Evolutionary conservation across 108 stramenopile species (phyloP), one percentile per base, ranked within the genome.

Genomic region (Parietichytrium sp.): DNA sequence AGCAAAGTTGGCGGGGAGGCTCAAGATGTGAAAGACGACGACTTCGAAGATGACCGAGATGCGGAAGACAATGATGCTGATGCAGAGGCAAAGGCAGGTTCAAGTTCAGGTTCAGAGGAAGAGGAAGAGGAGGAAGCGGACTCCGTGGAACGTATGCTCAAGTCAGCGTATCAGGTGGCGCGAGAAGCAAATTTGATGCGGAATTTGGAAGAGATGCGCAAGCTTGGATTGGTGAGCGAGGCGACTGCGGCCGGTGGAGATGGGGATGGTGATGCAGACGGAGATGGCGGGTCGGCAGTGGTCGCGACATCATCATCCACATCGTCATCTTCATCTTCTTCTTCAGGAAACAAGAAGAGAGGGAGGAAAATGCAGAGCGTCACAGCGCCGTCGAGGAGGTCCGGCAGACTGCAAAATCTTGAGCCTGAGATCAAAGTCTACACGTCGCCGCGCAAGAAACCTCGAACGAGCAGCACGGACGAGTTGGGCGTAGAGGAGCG

Each of bases 121-220:
- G 52, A 53, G 52, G 52, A 53, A 7, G 52, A 53, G 18, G 52
- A 53, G 29, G 52, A 53, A 1, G 52, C 25, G 27, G 20, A 53
- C 52, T 23, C 25, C 18, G 15, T 29, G 52, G 27, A 23, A 15
- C 16, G 45, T 33, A 42, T 45, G 20, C 61, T 72, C 61, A 72
- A 72, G 33, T 72, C 61, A 16, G 61, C 61, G 6, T 72, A 72
- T 42, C 61, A 72, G 20, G 61, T 72, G 23, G 61, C 61, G 16
- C 61, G 61, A n/a, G 61, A 72, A 1, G 61, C 61, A 10, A 72
- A 72, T 27, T 45, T 72, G 10, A 33, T 33, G 10, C 61, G 61
- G 33, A 72, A 72, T 20, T 42, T 72, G 8, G 61, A 33, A n/a
- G 61, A 72, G 33, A 33, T 72, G 3, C 38, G 45, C 2, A 42